Base-by-base conservation (phyloP, 148 eudicot genomes). In the Persicaria tinctoria region DNA sequence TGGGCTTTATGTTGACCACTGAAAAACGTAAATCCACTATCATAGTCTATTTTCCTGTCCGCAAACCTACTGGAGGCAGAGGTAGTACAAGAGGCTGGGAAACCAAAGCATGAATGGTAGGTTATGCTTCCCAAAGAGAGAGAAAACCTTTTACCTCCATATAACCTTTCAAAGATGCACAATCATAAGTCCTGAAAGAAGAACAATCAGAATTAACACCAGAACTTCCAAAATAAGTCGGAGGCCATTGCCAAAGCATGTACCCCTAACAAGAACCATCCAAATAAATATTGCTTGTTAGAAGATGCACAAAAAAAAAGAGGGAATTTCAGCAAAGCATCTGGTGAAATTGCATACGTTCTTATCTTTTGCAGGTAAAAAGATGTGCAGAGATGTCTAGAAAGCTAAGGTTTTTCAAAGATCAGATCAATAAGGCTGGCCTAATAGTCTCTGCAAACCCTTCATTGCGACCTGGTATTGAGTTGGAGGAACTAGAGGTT, bases 321-420 rank as follows among this genome's bases (percentile, higher is more conserved):
- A 32, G 46, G 4, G 5, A 23, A 63, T 16, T 63, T 23, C 68
- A 63, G 27, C 2, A 11, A 27, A 27, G 44, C 45, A 18, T 27
- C 8, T 63, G 46, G 46, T 66, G 70, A 66, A 12, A 66, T 12
- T 38, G 70, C 70, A 66, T 66, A 13, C 11, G 14, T 66, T 41
- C 44, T 12, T 27, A n/a, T 68, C 45, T 79, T 76, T 78, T 77
- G 60, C 82, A 95, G 99, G 99, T 95, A 62, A 95, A 95, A 87
- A 84, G 97, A 78, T 95, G 99, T 80, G 99, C 97, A 51, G 99
- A 95, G 85, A 95, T 95, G 99, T 92, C 97, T 78, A 85, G 99
- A 84, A 95, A 89, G 77, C 84, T 95, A 81, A 88, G 96, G 6
- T 95, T 92, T 88, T 85, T 89, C 76, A 95, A 95, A 84, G 99